phyloP scores from a whole-genome alignment of 2,329 filamentous ascomycete species.

The Dothistroma septosporum region DNA sequence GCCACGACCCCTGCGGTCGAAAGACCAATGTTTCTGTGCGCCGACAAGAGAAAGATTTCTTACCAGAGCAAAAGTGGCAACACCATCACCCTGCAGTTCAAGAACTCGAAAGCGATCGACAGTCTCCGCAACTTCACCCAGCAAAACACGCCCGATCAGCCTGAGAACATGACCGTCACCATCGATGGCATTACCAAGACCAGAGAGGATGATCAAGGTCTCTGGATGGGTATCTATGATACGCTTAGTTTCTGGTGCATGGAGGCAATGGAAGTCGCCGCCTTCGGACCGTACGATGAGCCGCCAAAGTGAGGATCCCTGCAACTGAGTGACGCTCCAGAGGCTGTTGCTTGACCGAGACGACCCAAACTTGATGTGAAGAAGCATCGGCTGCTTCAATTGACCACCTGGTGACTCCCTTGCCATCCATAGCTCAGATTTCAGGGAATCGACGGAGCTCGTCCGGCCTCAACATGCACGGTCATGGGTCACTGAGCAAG shows the following conservation, averaged over 20 bases:
- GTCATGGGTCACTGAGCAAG: no score
- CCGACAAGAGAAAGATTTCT: slow-evolving; percentile 19
- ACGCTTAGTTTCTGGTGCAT: slow-evolving; percentile 21
- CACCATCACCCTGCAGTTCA: slow-evolving; percentile 22
- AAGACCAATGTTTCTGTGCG: slow-evolving; percentile 18
- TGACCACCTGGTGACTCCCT: neutral
- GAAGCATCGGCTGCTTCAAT: neutral
- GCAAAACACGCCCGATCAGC: slow-evolving; percentile 6
- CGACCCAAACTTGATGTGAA: neutral
- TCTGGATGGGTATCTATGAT: slow-evolving; percentile 21
- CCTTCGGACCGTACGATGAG: slow-evolving; percentile 24
- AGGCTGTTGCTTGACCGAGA: neutral
- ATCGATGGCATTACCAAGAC: slow-evolving; percentile 3
- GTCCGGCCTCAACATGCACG: no score
- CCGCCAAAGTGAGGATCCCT: slow-evolving; percentile 8
- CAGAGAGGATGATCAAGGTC: slow-evolving; percentile 8
- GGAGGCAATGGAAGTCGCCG: slow-evolving; percentile 23
- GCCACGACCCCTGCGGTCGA: slow-evolving; percentile 8
- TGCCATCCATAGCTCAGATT: neutral
- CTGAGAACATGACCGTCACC: neutral
- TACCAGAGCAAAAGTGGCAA: slow-evolving; percentile 21
- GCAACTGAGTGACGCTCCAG: neutral
- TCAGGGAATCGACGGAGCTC: neutral
- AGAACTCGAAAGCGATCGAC: slow-evolving; percentile 19
- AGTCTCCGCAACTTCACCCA: slow-evolving; percentile 13